A percentile compares a stretch with the other conserved stretches of the same genome.
Evolutionary conservation across 345 rosid species (phyloP).

Genomic region (Euphorbia peplus): DNA sequence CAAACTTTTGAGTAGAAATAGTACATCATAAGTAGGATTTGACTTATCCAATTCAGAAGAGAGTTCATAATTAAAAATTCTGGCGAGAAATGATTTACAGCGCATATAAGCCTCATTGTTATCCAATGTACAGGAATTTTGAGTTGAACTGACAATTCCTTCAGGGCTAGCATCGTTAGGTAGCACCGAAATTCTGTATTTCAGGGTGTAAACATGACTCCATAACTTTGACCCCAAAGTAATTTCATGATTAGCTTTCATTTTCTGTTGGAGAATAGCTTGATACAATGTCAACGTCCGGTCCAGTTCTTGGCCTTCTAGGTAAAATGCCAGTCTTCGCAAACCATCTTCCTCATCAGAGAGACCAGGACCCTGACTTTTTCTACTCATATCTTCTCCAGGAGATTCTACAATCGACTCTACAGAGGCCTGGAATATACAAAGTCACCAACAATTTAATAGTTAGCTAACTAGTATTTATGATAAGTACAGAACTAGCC

Average conservation of each 20-base stretch:
- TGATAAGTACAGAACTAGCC: background rate
- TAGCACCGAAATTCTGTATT: constrained; percentile 50
- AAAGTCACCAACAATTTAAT: background rate
- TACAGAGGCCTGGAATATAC: constrained; percentile 36
- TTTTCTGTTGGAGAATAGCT: constrained; percentile 65
- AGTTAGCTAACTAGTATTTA: background rate
- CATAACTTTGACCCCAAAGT: constrained; percentile 47
- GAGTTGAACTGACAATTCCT: constrained; percentile 22
- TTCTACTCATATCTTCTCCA: constrained; percentile 20
- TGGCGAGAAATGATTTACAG: constrained; percentile 41
- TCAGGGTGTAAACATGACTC: constrained; percentile 57
- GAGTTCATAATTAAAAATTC: constrained; percentile 51
- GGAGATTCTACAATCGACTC: constrained; percentile 30
- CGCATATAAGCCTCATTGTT: constrained; percentile 24
- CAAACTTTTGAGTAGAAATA: constrained; percentile 72
- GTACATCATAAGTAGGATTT: constrained; percentile 54
- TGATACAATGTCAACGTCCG: constrained; percentile 62
- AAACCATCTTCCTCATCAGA: constrained; percentile 27
- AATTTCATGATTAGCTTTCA: constrained; percentile 54
- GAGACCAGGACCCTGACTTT: constrained; percentile 30
- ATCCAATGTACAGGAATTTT: constrained; percentile 20
- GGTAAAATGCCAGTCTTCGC: constrained; percentile 55
- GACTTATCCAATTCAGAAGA: constrained; percentile 49
- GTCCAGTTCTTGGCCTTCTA: constrained; percentile 63
- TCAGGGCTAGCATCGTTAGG: constrained; percentile 24